Evolutionary conservation across 2,329 filamentous ascomycete species (phyloP), one percentile per base, ranked within the genome.

Genomic region (Aspergillus sp.): DNA sequence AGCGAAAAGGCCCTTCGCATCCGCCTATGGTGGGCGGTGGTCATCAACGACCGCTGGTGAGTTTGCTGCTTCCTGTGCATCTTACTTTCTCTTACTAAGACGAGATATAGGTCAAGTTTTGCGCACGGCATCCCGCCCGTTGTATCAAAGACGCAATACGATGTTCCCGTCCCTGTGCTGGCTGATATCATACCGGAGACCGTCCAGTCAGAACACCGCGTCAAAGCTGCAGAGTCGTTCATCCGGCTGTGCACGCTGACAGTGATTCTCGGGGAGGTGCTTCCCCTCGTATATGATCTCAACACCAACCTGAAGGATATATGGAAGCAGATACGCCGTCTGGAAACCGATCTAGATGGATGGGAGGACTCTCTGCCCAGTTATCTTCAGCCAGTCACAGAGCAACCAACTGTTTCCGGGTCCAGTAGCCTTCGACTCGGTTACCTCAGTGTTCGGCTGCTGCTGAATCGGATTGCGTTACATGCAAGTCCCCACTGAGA

Each of bases 11-110:
- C 71, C 10, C 56, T 80, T 3, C 67, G 81, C 21, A 77, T 80
- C 60, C 73, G 77, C 48, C 74, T 81, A 3, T 83, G 81, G 81
- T 82, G 81, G 80, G 73, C 73, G 11, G 62, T 83, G 1, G 56
- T 81, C 5, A 71, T 83, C 4, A 75, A 81, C 41, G 81, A 83
- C 58, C 71, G 75, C 52, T 83, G 81, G 80, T 56, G 29, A 55
- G 42, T 6, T 7, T 4, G 11, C 32, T 23, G 4, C 25, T 16
- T 16, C 17, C 45, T 17, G 14, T 20, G 2, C 32, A 5, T 36
- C 16, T 16, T 14, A 11, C 6, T n/a, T 14, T 2, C 13, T 13
- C 32, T 36, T 36, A 5, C 11, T n/a, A 10, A 36, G 10, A 2
- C 23, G 3, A 25, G 13, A 13, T n/a, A 7, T 44, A 80, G 77